phyloP scores from a whole-genome alignment of 1,139 yeast species.

The Hyphopichia wangnamkhiaoensis region DNA sequence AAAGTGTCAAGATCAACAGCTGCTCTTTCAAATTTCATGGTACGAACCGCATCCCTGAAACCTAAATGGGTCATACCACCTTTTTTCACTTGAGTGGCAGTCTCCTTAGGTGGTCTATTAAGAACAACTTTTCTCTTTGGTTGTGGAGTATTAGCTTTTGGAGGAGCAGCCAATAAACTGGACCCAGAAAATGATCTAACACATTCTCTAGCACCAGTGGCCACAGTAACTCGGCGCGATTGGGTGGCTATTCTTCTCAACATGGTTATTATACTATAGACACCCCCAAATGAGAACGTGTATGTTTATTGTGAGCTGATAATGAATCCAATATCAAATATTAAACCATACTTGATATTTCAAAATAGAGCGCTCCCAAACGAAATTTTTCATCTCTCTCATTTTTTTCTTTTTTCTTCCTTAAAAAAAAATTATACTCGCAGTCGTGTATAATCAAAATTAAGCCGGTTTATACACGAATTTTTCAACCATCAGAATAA shows the following conservation, averaged over 20 bases:
- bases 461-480: too few species aligned
- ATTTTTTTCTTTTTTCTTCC: too few species aligned
- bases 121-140: background rate
- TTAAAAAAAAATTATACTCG: too few species aligned
- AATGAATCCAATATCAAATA: too few species aligned
- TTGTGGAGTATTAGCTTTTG: slow-evolving; percentile 12
- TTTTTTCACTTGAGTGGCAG: slow-evolving; percentile 30
- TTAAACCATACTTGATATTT: too few species aligned
- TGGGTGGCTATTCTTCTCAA: slow-evolving; percentile 3
- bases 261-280: too few species aligned
- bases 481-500: too few species aligned
- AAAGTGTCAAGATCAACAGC: slow-evolving; percentile 24
- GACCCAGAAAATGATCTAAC: background rate
- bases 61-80: slow-evolving; percentile 47
- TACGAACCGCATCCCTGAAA: slow-evolving; percentile 42
- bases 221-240: background rate
- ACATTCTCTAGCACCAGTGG: background rate
- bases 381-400: too few species aligned
- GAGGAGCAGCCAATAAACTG: slow-evolving; percentile 9
- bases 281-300: too few species aligned
- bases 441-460: too few species aligned
- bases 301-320: too few species aligned
- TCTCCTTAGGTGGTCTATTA: slow-evolving; percentile 8
- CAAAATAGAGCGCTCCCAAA: too few species aligned
- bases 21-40: slow-evolving; percentile 34